Evolutionary conservation across 2,329 filamentous ascomycete species (phyloP), one percentile per base, ranked within the genome.

Genomic region (Stachybotrys echinatus): DNA sequence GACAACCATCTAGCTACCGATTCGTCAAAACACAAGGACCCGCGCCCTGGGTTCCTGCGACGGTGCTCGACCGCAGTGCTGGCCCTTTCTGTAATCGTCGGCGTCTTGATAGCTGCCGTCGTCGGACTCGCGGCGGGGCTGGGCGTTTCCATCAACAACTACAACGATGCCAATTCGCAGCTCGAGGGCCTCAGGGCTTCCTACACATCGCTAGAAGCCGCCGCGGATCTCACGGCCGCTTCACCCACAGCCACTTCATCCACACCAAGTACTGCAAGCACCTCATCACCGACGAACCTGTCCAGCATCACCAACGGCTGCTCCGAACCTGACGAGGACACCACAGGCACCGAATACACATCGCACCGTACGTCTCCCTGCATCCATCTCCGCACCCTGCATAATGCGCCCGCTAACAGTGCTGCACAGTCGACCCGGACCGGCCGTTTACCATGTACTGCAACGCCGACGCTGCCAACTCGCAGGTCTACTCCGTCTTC

Each of bases 51-150:
- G n/a, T n/a, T n/a, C n/a, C n/a, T n/a, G n/a, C n/a, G n/a, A n/a
- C n/a, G n/a, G n/a, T n/a, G n/a, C n/a, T n/a, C n/a, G n/a, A n/a
- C n/a, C n/a, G n/a, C n/a, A n/a, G n/a, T n/a, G n/a, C n/a, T n/a
- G n/a, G n/a, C n/a, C n/a, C n/a, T n/a, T n/a, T n/a, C n/a, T n/a
- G n/a, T n/a, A n/a, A n/a, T n/a, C n/a, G n/a, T n/a, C n/a, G n/a
- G n/a, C n/a, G n/a, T n/a, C n/a, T n/a, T n/a, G n/a, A n/a, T n/a
- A n/a, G n/a, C n/a, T n/a, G 67, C 70, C 2, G 72, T 74, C 12
- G 68, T 76, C 48, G 73, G 72, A 1, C 59, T 76, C 22, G 73
- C 72, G 2, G 72, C 70, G 0, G 71, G 72, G 4, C 73, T 71
- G 2, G 74, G 72, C 6, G 59, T 75, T 6, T 66, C 73, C 48